Base-by-base conservation (phyloP, 768 basidiomycete genomes). In the Hysterangium stoloniferum region DNA sequence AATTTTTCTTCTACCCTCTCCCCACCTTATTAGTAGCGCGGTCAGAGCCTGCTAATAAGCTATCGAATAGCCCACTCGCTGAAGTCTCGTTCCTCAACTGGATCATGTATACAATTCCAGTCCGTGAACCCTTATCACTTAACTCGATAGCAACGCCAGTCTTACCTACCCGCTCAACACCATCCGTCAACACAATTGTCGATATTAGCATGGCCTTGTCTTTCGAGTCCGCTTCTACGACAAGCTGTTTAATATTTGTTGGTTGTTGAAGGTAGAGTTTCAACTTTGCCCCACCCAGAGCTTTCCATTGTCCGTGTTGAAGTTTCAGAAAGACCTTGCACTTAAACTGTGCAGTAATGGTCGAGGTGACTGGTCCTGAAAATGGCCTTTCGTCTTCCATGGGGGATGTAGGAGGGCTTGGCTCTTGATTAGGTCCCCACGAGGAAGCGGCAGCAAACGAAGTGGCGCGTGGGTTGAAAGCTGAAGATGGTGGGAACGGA, bases 281-380 rank as follows among this genome's bases (percentile, higher is more conserved):
- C 56, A 98, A 74, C 59, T 81, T 81, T 12, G 90, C 92, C 8
- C 85, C 72, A 2, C 96, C 96, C 49, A 98, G 73, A 1, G 88
- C 82, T 69, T 96, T 99, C 96, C 96, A 99, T 63, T 95, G 91
- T n/a, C 86, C 84, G 62, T 97, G 94, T 31, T 89, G 82, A 60
- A 95, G 92, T 62, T 98, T 84, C 41, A 96, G 71, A 70, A 98
- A 99, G 20, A 97, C 84, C 66, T 98, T 99, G 77, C 95, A 97
- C 64, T 94, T 93, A 89, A 93, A 95, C 61, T 90, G 82, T 11
- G 88, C 90, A 7, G 87, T 79, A 54, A 98, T 72, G 9, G 79
- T 71, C 4, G 89, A 85, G 28, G 79, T 82, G 29, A 84, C 76
- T 1, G 92, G 89, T 3, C 84, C 90, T 7, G 75, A 63, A 3